phyloP scores from a whole-genome alignment of 2,329 filamentous ascomycete genomes.

The Dactylonectria estremocensis region DNA sequence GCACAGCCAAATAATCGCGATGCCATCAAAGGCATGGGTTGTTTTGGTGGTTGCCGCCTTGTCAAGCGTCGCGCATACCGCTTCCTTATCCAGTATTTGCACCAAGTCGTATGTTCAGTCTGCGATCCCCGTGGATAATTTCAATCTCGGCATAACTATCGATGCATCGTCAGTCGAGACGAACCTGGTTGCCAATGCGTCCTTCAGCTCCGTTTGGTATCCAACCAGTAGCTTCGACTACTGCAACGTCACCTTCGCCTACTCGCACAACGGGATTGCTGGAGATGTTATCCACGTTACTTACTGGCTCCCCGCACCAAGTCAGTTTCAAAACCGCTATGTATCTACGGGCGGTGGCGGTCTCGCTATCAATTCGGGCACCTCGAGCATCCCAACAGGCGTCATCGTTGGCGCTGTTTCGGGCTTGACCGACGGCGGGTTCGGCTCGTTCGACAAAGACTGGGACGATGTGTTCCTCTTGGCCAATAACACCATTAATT shows the following conservation, averaged over 20 bases:
- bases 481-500: conserved; percentile 58
- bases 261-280: conserved; percentile 15
- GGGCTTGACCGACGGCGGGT: conserved; percentile 66
- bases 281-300: conserved; percentile 21
- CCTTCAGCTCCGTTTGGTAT: conserved; percentile 22
- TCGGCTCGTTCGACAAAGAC: conserved; percentile 61
- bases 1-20: neutral
- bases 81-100: neutral
- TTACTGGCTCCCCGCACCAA: conserved; percentile 23
- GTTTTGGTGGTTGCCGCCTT: neutral
- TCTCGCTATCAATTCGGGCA: conserved; percentile 58
- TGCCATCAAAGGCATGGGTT: neutral
- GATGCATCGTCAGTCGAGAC: conserved; percentile 10
- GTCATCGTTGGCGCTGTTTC: conserved; percentile 63
- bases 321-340: conserved; percentile 20
- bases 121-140: conserved; percentile 4
- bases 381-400: conserved; percentile 54
- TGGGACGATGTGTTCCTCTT: conserved; percentile 56
- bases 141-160: conserved; percentile 16
- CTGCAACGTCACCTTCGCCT: conserved; percentile 28
- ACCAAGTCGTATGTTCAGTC: neutral
- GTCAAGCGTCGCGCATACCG: too few species aligned
- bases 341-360: conserved; percentile 51
- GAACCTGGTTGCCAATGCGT: conserved; percentile 2
- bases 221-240: conserved; percentile 20